Evolutionary conservation across 305 asterid species (phyloP).

Genomic region (Solanum hybrid): DNA sequence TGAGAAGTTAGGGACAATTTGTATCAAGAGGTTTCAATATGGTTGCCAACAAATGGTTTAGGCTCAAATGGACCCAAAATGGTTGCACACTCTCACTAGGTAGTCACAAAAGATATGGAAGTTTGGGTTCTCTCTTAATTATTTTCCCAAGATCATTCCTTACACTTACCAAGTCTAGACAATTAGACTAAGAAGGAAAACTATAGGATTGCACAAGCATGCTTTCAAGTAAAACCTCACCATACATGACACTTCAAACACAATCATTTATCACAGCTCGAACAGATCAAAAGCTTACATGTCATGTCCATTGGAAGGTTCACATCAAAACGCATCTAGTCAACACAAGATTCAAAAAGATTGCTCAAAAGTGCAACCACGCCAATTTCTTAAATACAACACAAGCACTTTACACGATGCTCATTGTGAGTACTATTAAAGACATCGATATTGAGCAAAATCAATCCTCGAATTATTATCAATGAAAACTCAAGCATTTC

Average conservation of each 20-base stretch:
- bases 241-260: neutral
- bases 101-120: neutral
- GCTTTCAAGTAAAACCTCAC: neutral
- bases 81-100: neutral
- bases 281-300: no score
- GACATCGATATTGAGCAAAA: neutral
- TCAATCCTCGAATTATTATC: neutral
- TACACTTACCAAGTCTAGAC: neutral
- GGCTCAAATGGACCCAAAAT: neutral
- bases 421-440: neutral
- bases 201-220: neutral
- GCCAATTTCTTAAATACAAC: neutral
- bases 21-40: neutral
- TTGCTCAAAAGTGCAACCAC: neutral
- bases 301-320: neutral
- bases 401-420: no score
- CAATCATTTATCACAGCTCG: neutral
- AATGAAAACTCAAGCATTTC: neutral
- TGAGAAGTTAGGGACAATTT: neutral
- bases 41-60: neutral
- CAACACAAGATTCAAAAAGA: neutral
- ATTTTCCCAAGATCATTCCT: no score
- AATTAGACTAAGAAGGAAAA: neutral
- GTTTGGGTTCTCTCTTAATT: neutral
- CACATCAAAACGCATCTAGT: neutral